Evolutionary conservation across 1,139 yeast species (phyloP), one percentile per base, ranked within the genome.

Genomic region (Blastobotrys persicus): DNA sequence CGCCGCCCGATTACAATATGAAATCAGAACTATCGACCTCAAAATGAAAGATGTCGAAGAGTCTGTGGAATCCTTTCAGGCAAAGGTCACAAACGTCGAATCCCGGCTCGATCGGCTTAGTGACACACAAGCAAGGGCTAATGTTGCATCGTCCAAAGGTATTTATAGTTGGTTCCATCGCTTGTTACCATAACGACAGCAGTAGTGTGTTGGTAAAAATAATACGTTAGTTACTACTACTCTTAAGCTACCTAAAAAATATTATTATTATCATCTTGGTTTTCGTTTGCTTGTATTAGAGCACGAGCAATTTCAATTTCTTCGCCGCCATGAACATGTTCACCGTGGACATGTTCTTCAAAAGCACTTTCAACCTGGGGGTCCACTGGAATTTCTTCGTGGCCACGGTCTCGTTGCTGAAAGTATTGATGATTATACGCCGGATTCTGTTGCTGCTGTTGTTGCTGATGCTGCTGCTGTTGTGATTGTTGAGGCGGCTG

Each of bases 31-130:
- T 46, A 74, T 92, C 18, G 77, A 77, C 38, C 81, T 83, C 48
- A 80, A 92, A 59, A 78, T 91, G 49, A 79, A 82, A 49, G 98
- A 92, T 62, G 83, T 89, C 20, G 95, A 88, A 57, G 88, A 85
- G 37, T 79, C 84, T 50, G 76, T 85, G 54, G 76, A 79, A 47
- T 66, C 74, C 23, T 77, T 78, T 73, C 69, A 75, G 61, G 46
- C 68, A 56, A 67, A 76, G 62, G 62, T 77, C 62, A 58, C 67
- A n/a, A 58, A 64, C 1, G 56, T 74, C 48, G 74, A 72, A 51
- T 55, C 60, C 17, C 59, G 66, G 2, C 59, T 64, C 38, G 65
- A 59, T 19, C 46, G 57, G n/a, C 47, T 60, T n/a, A 59, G 56
- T 37, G 26, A 37, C 7, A 9, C 5, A 5, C 28, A 23, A 23